Base-by-base conservation (phyloP, 164 flowering plant species). In the Piper longum region DNA sequence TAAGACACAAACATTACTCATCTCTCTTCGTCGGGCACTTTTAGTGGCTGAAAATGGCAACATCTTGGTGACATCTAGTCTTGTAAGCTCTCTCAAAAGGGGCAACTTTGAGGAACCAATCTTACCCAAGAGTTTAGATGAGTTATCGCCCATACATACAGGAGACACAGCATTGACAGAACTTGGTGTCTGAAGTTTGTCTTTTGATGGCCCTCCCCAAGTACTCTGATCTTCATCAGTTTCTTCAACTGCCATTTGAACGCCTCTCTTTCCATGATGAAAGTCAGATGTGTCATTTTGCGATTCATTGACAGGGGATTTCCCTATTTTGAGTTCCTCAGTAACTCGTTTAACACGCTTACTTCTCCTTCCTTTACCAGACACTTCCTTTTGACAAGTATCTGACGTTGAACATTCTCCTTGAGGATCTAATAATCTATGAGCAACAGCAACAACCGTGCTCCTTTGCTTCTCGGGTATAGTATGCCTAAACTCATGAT, bases 101-200 rank as follows among this genome's bases (percentile, higher is more conserved):
- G 68, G 64, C 17, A 81, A 64, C 66, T 70, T 78, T 55, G 79
- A 67, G 13, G 62, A 69, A 56, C 63, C 75, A 66, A 68, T 83
- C 78, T 74, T 81, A 68, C 80, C 75, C 13, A 85, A 77, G 45
- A 69, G 81, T 62, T 72, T 77, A 58, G 70, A 75, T 72, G 79
- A 81, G 43, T 78, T 95, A 74, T 85, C 70, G 54, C 91, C 89
- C 77, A 73, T 74, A 69, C 90, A 87, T 73, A 88, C 66, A 43
- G 99, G 97, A 41, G 99, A 93, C 65, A 74, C 81, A 56, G 69
- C 60, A 77, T 77, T 78, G 16, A 66, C 70, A 61, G 78, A 71
- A 62, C 60, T 64, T 62, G 78, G 66, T 56, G 69, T 41, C 62
- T 73, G 67, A 51, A 51, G 41, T 61, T 18, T 70, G 39, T 63